Conservation (phyloP, 129 eudicot species). For the Silybum marianum region DNA sequence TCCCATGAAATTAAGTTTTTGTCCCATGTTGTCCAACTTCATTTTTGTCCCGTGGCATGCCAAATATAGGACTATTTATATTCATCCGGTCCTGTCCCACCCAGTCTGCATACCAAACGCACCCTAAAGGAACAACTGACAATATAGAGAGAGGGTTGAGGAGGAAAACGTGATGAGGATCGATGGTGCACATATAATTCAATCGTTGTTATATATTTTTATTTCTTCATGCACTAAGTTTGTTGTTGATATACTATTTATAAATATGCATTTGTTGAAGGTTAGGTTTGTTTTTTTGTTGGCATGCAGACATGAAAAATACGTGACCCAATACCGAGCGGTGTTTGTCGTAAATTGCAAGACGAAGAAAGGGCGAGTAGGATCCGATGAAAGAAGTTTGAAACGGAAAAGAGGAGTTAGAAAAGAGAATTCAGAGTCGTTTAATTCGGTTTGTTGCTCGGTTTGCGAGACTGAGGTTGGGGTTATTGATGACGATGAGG, state of each 20-base stretch:
- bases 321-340: conserved; percentile 91
- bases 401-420: conserved; percentile 69
- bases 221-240: background rate
- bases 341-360: conserved; percentile 84
- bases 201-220: no score
- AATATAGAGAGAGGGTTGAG: no score
- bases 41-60: no score
- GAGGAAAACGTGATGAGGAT: no score
- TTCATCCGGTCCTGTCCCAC: no score
- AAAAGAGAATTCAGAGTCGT: conserved; percentile 31
- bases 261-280: background rate
- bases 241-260: background rate
- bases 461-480: conserved; percentile 91
- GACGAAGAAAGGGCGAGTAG: conserved; percentile 51
- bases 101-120: no score
- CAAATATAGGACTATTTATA: no score
- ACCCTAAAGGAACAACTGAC: no score
- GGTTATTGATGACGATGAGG: conserved; percentile 79
- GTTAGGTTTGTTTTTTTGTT: conserved; percentile 30
- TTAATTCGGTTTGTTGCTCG: conserved; percentile 66
- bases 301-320: conserved; percentile 90
- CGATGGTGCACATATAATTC: no score
- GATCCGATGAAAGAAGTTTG: conserved; percentile 49
- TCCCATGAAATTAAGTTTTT: no score
- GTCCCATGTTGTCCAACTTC: no score